Evolutionary conservation across 2,329 filamentous ascomycete genomes (phyloP), one percentile per base, ranked within the genome.

Genomic region (Claviceps purpurea): DNA sequence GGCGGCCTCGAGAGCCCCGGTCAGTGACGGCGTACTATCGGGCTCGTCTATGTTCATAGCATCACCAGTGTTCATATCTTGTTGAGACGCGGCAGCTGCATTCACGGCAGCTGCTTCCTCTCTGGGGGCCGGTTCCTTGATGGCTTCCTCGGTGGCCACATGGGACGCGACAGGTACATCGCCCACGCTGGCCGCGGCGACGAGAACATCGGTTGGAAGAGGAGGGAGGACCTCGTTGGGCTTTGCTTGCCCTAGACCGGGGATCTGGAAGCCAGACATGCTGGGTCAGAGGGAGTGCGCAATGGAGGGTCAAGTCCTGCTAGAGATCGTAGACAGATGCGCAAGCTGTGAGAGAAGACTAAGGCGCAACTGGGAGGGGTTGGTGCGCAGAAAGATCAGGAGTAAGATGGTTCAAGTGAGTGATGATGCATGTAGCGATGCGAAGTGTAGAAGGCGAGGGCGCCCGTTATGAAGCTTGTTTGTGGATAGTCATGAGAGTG

Each of bases 231-330:
- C 63, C 50, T 72, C 70, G 51, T 72, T 70, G 4, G 68, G 68
- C 55, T 68, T 70, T 49, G 70, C 70, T 54, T 71, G 67, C 11
- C 70, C 70, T 16, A 72, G 60, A 50, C 70, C 70, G 34, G 70
- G 70, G 38, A 72, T 72, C 52, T 70, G 68, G 38, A 72, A 72
- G 51, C 67, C 67, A 26, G 70, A 66, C 70, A 72, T 72, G 18
- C 18, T 18, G 18, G 7, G 16, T 34, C 8, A n/a, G 24, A 14
- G 39, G 10, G 22, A 34, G 30, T 34, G 30, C 10, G 10, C 30
- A 11, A 34, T 34, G 10, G 30, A 34, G 30, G 3, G 10, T 34
- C 30, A 34, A 34, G 10, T 11, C 30, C 3, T 11, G 30, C 30
- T 34, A 34, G 30, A 34, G 30, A 34, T 34, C 4, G 26, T 30